Percentiles rank a stretch among this genome's conserved stretches.
Conservation (phyloP, 2,329 filamentous ascomycete species). For the Alternaria incomplexa region DNA sequence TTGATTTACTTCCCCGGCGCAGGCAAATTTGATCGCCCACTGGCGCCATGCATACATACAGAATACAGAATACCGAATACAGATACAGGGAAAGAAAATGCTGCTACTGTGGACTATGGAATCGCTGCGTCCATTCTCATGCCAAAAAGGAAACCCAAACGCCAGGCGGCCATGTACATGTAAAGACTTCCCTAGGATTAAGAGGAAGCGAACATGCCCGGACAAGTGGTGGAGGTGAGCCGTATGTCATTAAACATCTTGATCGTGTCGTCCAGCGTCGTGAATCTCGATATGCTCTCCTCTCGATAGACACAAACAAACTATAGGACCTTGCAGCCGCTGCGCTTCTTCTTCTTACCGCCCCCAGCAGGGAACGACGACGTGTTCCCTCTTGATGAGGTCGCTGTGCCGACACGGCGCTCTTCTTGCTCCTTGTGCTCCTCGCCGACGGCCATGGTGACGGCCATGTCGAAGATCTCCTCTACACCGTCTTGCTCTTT, state of each 20-base stretch:
- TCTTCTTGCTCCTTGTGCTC: conserved; percentile 51
- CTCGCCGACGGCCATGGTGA: conserved; percentile 86
- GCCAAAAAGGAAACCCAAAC: conserved; percentile 25
- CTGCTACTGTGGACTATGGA: conserved; percentile 30
- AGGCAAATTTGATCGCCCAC: conserved; percentile 7
- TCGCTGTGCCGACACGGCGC: conserved; percentile 13
- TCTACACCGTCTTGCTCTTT: conserved; percentile 97
- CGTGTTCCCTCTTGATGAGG: conserved; percentile 22
- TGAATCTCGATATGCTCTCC: conserved; percentile 42
- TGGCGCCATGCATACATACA: conserved; percentile 22
- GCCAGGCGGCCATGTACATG: conserved; percentile 33
- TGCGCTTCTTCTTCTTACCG: conserved; percentile 48
- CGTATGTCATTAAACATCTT: conserved; percentile 46
- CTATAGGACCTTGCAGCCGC: conserved; percentile 50
- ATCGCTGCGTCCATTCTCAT: conserved; percentile 23
- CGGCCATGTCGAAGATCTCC: conserved; percentile 92
- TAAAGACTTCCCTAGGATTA: conserved; percentile 18
- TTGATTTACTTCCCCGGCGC: conserved; percentile 24
- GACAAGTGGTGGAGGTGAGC: conserved; percentile 34
- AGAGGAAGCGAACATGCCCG: conserved; percentile 30
- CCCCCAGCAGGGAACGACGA: conserved; percentile 32
- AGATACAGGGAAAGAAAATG: conserved; percentile 39
- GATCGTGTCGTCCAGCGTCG: conserved; percentile 50
- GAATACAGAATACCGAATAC: conserved; percentile 45
- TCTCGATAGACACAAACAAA: conserved; percentile 23